phyloP scores from a whole-genome alignment of 306 rosid species.

The Alnus glutinosa region DNA sequence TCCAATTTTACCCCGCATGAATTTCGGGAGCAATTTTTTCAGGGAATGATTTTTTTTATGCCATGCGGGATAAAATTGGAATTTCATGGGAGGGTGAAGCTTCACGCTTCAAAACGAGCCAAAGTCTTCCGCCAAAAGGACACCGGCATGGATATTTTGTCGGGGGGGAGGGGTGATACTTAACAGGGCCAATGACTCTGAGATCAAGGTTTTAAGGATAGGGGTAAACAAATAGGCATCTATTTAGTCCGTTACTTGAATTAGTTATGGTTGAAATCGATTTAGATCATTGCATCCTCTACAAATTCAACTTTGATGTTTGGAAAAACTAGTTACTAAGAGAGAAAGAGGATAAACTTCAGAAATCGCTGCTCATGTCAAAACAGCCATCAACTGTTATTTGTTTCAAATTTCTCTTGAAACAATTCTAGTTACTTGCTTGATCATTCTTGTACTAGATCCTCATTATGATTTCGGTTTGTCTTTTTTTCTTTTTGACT shows the following conservation, averaged over 20 bases:
- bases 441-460: not conserved
- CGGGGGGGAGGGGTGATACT: no score
- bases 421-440: not conserved
- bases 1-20: no score
- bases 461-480: not conserved
- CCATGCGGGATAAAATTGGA: no score
- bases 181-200: not conserved
- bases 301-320: slow-evolving; percentile 19
- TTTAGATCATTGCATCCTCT: slow-evolving; percentile 5
- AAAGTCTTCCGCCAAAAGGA: no score
- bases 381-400: not conserved
- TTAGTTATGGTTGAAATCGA: not conserved
- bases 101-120: no score
- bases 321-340: not conserved
- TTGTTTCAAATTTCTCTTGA: not conserved
- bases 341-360: not conserved
- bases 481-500: no score
- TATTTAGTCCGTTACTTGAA: slow-evolving; percentile 7
- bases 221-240: not conserved
- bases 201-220: not conserved
- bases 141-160: no score
- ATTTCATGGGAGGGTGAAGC: no score
- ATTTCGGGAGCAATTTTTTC: no score
- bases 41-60: no score
- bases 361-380: not conserved